A percentile compares a stretch with the other conserved stretches of the same genome.
Conservation (phyloP, 306 rosid genomes). For the Pyrus pyrifolia region DNA sequence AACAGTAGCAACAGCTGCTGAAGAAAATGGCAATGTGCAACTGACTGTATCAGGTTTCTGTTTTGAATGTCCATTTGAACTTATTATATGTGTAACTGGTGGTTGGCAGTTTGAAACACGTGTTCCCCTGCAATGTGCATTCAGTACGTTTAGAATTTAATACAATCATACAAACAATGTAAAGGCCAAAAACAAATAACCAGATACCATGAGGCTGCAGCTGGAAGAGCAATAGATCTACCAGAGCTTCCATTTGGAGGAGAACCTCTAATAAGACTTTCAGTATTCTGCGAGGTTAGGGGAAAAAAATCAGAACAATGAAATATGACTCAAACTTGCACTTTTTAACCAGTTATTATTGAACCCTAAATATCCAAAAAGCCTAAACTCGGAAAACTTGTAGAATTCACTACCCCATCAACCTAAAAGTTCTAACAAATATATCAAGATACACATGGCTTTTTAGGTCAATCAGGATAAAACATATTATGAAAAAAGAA, state of each 20-base stretch:
- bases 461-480: background rate
- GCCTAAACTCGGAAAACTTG: background rate
- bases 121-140: conserved; percentile 48
- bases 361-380: background rate
- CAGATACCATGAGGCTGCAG: conserved; percentile 68
- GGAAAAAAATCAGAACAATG: background rate
- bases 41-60: conserved; percentile 42
- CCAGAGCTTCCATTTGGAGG: conserved; percentile 67
- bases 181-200: conserved; percentile 11
- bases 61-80: conserved; percentile 51
- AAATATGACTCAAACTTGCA: background rate
- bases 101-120: conserved; percentile 51
- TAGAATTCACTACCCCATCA: background rate
- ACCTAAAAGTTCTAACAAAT: background rate
- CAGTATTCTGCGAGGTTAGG: conserved; percentile 43
- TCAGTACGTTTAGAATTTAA: conserved; percentile 1
- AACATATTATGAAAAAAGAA: background rate
- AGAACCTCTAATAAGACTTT: conserved; percentile 38
- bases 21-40: conserved; percentile 34
- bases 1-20: conserved; percentile 41
- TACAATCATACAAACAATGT: conserved; percentile 6
- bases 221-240: conserved; percentile 50
- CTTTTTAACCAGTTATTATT: background rate
- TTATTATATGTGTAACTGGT: conserved; percentile 26
- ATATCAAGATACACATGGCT: background rate